Conservation (phyloP, 345 rosid genomes). For the Syzygium grande region DNA sequence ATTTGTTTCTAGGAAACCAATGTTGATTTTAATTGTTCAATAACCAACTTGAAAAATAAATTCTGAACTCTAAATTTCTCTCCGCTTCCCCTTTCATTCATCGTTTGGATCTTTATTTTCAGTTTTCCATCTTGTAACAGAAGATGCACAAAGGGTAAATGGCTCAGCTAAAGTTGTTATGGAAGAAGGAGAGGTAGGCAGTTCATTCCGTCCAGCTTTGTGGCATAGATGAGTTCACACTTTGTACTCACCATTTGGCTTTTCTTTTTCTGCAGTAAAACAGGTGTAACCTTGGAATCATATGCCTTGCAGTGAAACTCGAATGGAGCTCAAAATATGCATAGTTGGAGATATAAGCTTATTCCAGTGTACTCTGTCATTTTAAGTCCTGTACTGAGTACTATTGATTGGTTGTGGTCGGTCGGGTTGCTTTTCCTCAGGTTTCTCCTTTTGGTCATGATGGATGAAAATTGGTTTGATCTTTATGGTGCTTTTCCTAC, state of each 20-base stretch:
- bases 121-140: slow-evolving; percentile 7
- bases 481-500: not conserved
- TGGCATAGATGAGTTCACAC: not conserved
- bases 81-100: not conserved
- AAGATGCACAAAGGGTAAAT: slow-evolving; percentile 17
- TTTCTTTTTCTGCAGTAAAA: not conserved
- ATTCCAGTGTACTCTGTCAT: not conserved
- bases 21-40: not conserved
- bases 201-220: not conserved
- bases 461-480: not conserved
- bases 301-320: not conserved
- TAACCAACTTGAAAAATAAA: not conserved
- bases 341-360: not conserved
- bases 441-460: not conserved
- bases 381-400: not conserved
- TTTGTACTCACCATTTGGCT: not conserved
- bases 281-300: not conserved
- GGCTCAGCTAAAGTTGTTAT: slow-evolving; percentile 13
- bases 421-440: not conserved
- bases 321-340: not conserved
- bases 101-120: not conserved
- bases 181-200: slow-evolving; percentile 14
- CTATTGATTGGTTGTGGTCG: not conserved
- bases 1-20: not conserved
- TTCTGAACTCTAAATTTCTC: not conserved